Conservation (phyloP, 345 rosid genomes). For the Pistacia integerrima region DNA sequence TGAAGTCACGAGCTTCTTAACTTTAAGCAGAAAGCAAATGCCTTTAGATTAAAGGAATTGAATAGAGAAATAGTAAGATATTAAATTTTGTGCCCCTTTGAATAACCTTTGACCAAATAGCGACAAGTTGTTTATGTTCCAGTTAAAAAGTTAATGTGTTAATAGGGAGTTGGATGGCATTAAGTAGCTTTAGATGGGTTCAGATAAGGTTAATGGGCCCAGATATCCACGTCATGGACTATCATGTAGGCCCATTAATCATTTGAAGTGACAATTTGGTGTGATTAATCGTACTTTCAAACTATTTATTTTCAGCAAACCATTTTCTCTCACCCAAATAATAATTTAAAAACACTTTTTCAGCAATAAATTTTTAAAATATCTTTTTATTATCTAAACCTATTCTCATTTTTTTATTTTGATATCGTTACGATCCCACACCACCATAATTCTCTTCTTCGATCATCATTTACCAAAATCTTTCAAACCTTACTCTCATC, state of each 20-base stretch:
- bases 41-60: not conserved
- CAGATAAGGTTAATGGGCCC: not conserved
- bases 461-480: no score
- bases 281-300: not conserved
- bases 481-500: no score
- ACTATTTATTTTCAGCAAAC: not conserved
- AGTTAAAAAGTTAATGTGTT: not conserved
- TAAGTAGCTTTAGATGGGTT: not conserved
- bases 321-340: no score
- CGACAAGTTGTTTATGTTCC: not conserved
- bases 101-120: not conserved
- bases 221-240: not conserved
- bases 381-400: no score
- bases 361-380: no score
- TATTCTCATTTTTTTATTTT: no score
- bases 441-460: no score
- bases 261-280: constrained; percentile 28
- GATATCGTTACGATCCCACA: no score
- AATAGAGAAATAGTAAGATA: not conserved
- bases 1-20: no score
- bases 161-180: not conserved
- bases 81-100: no score
- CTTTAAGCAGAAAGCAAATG: no score
- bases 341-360: no score
- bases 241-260: constrained; percentile 31